phyloP scores from a whole-genome alignment of 257 asterid genomes.

The Nicotiana sylvestris region DNA sequence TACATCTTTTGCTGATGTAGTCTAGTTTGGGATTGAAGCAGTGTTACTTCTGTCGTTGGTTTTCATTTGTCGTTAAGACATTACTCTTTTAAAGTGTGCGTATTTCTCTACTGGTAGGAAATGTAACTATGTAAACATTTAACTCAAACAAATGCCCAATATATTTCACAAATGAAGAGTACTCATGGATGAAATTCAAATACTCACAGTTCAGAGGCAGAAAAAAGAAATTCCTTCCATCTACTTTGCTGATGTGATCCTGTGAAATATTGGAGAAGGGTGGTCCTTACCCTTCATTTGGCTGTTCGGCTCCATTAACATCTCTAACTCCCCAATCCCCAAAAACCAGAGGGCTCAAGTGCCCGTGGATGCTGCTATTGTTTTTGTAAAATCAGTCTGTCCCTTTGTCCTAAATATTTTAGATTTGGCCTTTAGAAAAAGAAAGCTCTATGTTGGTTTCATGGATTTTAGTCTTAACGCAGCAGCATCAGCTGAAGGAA shows the following conservation, averaged over 20 bases:
- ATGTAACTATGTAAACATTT: background rate
- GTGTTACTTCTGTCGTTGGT: background rate
- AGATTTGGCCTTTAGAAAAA: background rate
- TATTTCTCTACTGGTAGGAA: background rate
- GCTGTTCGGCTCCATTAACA: background rate
- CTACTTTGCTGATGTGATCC: background rate
- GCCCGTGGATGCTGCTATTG: background rate
- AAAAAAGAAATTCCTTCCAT: background rate
- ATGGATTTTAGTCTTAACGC: slow-evolving; percentile 28
- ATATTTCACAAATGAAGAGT: background rate
- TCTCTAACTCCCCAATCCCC: background rate
- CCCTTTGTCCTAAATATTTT: background rate
- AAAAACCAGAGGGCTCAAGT: background rate
- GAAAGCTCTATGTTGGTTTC: slow-evolving; percentile 1
- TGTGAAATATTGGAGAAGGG: background rate
- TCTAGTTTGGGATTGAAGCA: background rate
- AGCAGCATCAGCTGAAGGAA: slow-evolving; percentile 28
- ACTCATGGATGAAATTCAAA: background rate
- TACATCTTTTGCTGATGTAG: background rate
- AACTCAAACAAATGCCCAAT: background rate
- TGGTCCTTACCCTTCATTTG: background rate
- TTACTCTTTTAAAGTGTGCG: background rate
- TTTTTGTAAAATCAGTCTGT: background rate
- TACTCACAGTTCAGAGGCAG: background rate
- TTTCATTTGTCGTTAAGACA: background rate